Evolutionary conservation across 202 grass and related monocot genomes (phyloP), one percentile per base, ranked within the genome.

Genomic region (Carex arenaria): DNA sequence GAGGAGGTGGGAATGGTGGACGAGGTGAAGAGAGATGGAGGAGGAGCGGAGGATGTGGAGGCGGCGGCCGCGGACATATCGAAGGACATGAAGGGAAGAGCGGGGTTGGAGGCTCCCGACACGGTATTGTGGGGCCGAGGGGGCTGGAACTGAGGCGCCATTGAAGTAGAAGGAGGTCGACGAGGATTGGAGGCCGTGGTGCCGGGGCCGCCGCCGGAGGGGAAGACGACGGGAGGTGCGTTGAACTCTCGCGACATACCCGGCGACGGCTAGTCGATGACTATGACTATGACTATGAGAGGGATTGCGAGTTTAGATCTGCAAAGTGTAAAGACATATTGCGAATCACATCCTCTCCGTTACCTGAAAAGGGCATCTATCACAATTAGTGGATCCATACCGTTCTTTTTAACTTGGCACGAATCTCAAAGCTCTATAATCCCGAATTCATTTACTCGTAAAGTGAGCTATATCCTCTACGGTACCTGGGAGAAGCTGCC

Each of bases 1-100:
- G 89, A 91, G 51, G 87, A 90, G 26, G 90, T 91, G 53, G 87
- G 84, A 14, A 87, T 88, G 28, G 90, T 89, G 70, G 86, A 83
- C 26, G 87, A 82, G 68, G 86, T 59, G 85, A 78, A 94, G 79
- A 97, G 80, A 61, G 89, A 86, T 53, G 89, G 87, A 22, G 88
- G 76, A 28, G 80, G 63, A 18, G 83, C 73, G 19, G 86, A 83
- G 38, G 90, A 94, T 17, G 91, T 88, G 22, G 90, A 80, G 4
- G 70, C 78, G 17, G 89, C 26, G 23, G 89, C 87, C 38, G 87
- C 82, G 82, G 80, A 80, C 11, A 94, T 85, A 30, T 98, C 95
- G 62, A 93, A 95, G 87, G 95, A 94, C 92, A 97, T 94, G 89
- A 98, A 98, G 49, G 95, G 95, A 14, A 98, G 87, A 17, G 87